These are phyloP conservation scores for Malus hybrid DNA, from an alignment of 331 rosid species.

Conservation along the genomic window DNA sequence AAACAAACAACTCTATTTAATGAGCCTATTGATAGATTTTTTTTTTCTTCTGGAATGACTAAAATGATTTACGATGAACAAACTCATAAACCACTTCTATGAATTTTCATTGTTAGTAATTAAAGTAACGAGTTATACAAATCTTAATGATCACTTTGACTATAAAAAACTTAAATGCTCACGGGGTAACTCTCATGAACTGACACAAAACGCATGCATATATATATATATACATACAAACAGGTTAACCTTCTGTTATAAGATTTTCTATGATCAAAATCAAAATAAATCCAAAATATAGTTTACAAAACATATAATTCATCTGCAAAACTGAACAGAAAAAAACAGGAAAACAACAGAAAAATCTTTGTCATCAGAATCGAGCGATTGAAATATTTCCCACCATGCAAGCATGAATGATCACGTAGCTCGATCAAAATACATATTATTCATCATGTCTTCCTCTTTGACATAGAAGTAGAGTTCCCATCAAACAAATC, in stretches of 20 bases:
- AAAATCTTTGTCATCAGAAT: not conserved
- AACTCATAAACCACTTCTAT: too few species aligned
- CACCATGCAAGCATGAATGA: not conserved
- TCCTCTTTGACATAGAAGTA: constrained; percentile 34
- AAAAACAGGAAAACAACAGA: not conserved
- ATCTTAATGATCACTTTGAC: too few species aligned
- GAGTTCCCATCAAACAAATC: constrained; percentile 56
- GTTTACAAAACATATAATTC: not conserved
- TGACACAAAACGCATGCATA: too few species aligned
- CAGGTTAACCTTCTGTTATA: not conserved
- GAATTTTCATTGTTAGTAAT: too few species aligned
- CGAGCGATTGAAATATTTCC: not conserved
- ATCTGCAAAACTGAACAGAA: not conserved
- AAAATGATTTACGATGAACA: too few species aligned
- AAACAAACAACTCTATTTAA: too few species aligned
- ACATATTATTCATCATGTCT: constrained; percentile 4
- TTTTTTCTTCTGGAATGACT: too few species aligned
- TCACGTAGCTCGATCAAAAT: not conserved
- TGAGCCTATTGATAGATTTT: too few species aligned
- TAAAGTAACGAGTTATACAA: too few species aligned
- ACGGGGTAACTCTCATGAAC: too few species aligned
- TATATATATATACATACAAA: too few species aligned
- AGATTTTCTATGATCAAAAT: not conserved
- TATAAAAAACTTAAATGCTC: too few species aligned
- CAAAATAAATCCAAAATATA: not conserved